Percentiles rank a stretch among this genome's conserved stretches.
Evolutionary conservation across 2,329 filamentous ascomycete species (phyloP).

Genomic region (Coniochaeta prunicola): DNA sequence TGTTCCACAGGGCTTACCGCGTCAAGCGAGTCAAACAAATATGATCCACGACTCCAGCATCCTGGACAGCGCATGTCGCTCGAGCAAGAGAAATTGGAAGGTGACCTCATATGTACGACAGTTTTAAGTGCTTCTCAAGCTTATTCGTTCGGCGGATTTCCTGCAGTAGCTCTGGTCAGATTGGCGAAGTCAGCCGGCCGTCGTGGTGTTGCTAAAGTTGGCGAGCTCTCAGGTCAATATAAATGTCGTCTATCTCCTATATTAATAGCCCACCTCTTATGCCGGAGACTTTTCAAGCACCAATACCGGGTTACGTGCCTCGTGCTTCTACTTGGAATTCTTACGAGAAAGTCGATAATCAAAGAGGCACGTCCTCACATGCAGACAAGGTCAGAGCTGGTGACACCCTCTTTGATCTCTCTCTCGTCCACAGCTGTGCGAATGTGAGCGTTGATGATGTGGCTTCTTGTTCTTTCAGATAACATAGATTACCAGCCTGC

Average conservation of each 20-base stretch:
- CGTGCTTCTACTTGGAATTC: neutral
- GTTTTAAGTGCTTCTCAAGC: conserved; percentile 1
- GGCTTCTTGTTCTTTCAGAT: neutral
- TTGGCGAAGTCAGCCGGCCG: conserved; percentile 4
- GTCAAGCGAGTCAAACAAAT: neutral
- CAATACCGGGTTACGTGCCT: neutral
- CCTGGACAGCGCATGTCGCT: neutral
- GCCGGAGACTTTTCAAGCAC: neutral
- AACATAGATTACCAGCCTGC: neutral
- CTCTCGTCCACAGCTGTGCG: neutral
- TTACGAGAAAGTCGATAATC: neutral
- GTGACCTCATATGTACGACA: conserved; percentile 4
- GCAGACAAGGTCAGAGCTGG: neutral
- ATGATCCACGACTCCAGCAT: neutral
- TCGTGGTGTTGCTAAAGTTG: neutral
- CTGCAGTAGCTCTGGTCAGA: neutral
- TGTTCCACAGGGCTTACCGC: neutral
- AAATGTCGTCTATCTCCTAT: neutral
- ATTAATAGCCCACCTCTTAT: conserved; percentile 4
- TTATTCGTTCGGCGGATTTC: neutral
- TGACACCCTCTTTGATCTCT: neutral
- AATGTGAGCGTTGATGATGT: neutral
- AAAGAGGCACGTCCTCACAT: neutral
- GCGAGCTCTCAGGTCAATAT: conserved; percentile 2
- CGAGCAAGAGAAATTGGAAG: neutral